These are phyloP conservation scores for Paspalum vaginatum DNA, from an alignment of 176 grass and related monocot genomes.

Conservation along the genomic window DNA sequence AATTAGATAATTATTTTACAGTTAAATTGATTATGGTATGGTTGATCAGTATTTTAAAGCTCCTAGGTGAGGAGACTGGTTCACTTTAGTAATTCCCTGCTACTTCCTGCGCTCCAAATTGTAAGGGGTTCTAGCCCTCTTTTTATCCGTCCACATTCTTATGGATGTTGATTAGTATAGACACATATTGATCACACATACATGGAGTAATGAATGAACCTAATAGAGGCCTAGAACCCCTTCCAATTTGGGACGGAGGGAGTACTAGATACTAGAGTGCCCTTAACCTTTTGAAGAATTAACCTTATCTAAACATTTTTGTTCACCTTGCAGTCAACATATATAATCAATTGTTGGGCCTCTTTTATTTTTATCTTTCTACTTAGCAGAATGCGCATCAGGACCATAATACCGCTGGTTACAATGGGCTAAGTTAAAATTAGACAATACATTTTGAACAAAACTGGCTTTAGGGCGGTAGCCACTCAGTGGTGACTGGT, in stretches of 20 bases:
- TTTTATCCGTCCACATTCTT: no score
- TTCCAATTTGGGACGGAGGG: no score
- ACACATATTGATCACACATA: no score
- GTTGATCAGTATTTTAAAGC: constrained; percentile 8
- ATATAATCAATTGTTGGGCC: neutral
- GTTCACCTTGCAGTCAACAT: constrained; percentile 8
- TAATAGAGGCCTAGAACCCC: no score
- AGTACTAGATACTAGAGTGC: constrained; percentile 1
- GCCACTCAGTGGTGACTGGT: neutral
- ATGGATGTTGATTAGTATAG: no score
- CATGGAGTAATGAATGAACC: no score
- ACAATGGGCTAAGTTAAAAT: neutral
- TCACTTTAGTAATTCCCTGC: neutral
- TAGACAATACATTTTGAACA: neutral
- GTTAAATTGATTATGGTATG: neutral
- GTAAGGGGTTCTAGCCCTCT: no score
- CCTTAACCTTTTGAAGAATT: neutral
- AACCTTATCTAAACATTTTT: constrained; percentile 13
- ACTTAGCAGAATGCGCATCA: neutral
- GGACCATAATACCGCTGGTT: neutral
- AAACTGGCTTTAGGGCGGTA: neutral
- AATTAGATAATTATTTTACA: constrained; percentile 3
- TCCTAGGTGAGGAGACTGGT: constrained; percentile 11
- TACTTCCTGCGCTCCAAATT: no score
- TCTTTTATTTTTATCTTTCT: neutral